phyloP scores from a whole-genome alignment of 768 basidiomycete species.

The Favolaschia claudopus region DNA sequence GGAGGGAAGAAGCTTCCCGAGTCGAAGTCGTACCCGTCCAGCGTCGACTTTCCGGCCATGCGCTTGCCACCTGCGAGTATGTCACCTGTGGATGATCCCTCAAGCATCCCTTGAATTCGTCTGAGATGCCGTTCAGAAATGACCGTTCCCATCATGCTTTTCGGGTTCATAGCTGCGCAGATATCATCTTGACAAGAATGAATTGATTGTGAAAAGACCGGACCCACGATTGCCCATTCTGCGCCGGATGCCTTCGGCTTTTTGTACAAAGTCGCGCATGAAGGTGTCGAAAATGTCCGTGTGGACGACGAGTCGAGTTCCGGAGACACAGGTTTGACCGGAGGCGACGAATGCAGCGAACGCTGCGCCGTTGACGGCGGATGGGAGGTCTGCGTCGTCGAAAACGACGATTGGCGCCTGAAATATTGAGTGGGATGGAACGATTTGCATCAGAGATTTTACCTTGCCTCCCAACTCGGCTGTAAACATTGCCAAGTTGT shows the following conservation, averaged over 20 bases:
- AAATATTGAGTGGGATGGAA: background rate
- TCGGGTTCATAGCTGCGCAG: slow-evolving; percentile 67
- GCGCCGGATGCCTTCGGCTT: slow-evolving; percentile 65
- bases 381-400: slow-evolving; percentile 73
- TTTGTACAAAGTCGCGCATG: slow-evolving; percentile 65
- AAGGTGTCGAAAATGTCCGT: slow-evolving; percentile 73
- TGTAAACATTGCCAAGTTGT: slow-evolving; percentile 77
- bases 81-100: slow-evolving; percentile 41
- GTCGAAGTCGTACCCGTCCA: slow-evolving; percentile 79
- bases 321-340: slow-evolving; percentile 92
- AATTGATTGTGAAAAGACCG: background rate
- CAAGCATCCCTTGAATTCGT: slow-evolving; percentile 67
- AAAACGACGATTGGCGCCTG: slow-evolving; percentile 86
- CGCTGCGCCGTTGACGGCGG: slow-evolving; percentile 84
- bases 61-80: slow-evolving; percentile 71
- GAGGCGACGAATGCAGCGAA: slow-evolving; percentile 89
- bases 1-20: slow-evolving; percentile 82
- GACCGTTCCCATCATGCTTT: slow-evolving; percentile 81
- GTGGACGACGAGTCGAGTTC: slow-evolving; percentile 83
- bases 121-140: slow-evolving; percentile 72
- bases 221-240: slow-evolving; percentile 82
- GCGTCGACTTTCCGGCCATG: slow-evolving; percentile 64
- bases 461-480: slow-evolving; percentile 91
- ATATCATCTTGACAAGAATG: background rate
- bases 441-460: slow-evolving; percentile 1